phyloP scores from a whole-genome alignment of 1,284 basidiomycete genomes.

The Ceratobasidium sp. region DNA sequence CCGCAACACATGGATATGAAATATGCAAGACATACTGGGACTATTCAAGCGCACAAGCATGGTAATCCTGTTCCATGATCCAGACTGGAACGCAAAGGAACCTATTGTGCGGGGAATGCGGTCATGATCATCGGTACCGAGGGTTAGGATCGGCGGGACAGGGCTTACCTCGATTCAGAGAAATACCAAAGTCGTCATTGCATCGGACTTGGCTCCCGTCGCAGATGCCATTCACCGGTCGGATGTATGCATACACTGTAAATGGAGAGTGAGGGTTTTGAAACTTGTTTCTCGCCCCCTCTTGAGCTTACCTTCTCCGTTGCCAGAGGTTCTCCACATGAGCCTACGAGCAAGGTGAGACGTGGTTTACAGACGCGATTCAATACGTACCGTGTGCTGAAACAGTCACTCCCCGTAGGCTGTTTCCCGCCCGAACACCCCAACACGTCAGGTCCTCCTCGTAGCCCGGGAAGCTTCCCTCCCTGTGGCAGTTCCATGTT shows the following conservation, averaged over 20 bases:
- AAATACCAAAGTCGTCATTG: constrained; percentile 56
- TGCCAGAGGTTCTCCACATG: constrained; percentile 72
- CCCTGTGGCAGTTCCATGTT: constrained; percentile 48
- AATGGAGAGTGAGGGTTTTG: neutral
- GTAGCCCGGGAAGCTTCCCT: constrained; percentile 75
- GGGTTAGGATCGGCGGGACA: constrained; percentile 56
- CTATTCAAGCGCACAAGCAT: constrained; percentile 66
- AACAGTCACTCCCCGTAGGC: constrained; percentile 63
- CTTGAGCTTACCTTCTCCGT: constrained; percentile 58
- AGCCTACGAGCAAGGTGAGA: constrained; percentile 49
- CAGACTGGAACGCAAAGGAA: constrained; percentile 11
- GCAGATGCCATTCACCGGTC: constrained; percentile 55
- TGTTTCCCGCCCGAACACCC: constrained; percentile 57
- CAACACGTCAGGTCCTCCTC: constrained; percentile 61
- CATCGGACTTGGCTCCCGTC: constrained; percentile 46
- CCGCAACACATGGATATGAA: constrained; percentile 8
- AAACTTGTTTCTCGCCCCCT: neutral
- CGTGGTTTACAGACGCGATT: neutral
- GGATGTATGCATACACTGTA: constrained; percentile 69
- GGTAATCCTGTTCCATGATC: constrained; percentile 64
- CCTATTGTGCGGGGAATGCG: constrained; percentile 3
- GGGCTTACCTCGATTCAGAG: constrained; percentile 53
- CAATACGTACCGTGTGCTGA: constrained; percentile 57
- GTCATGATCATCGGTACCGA: constrained; percentile 49
- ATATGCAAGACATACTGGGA: constrained; percentile 46